Evolutionary conservation across 2,329 filamentous ascomycete species (phyloP), one percentile per base, ranked within the genome.

Genomic region (Penicillium verrucosum): DNA sequence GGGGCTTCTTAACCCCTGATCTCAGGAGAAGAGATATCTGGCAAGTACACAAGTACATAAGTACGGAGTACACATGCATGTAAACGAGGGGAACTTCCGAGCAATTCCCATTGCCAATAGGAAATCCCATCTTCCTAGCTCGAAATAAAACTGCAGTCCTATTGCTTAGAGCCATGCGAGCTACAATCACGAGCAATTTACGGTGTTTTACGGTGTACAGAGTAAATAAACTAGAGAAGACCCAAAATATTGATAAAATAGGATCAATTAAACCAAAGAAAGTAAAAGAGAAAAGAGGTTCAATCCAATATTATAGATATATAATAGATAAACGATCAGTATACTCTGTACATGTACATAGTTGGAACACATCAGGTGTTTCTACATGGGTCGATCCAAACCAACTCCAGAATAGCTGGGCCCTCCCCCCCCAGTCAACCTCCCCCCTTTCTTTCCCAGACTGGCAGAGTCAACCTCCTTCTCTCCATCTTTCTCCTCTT

Each of bases 371-470:
- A 56, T 51, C 41, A 52, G 53, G 56, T 45, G 52, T 46, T 44
- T 50, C 57, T 44, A 53, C 40, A 45, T 53, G 60, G 58, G 60
- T 58, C 57, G 56, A 63, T 63, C 61, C 61, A 63, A 60, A 62
- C 58, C 54, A 58, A 60, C 60, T 60, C 51, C 55, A 61, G 56
- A 63, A 64, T 64, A 64, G 60, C 63, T 64, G 64, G 61, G 34
- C n/a, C 29, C 18, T 18, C 18, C 18, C 18, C 18, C 18, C 18
- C 18, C 18, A 18, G 18, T 18, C 18, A 18, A 18, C 18, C 18
- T 12, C n/a, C 43, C 69, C 68, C 66, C 67, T 72, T 69, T 68
- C 68, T 72, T 68, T 68, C 62, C 65, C 63, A 63, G 63, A 64
- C 63, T 51, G 49, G 49, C 16, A 44, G 38, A 64, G 61, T 57